Percentiles rank a stretch among this genome's conserved stretches.
phyloP scores from a whole-genome alignment of 164 flowering plant species.

The Nelumbo lutea region DNA sequence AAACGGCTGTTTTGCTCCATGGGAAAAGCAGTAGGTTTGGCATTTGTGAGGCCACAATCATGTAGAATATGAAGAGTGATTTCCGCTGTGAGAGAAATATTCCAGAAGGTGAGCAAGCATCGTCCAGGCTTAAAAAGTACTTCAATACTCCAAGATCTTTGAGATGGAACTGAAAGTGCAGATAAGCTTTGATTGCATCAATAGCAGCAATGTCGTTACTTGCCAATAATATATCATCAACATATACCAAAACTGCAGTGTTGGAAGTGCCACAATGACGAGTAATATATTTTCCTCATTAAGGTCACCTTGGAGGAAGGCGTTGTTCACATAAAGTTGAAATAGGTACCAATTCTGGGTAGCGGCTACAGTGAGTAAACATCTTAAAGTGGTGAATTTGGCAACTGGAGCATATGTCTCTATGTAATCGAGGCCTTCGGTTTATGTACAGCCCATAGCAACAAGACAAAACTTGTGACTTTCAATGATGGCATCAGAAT shows the following conservation, averaged over 20 bases:
- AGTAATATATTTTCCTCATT: too few relatives aligned
- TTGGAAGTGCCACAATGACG: too few relatives aligned
- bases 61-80: not conserved
- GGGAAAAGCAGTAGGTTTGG: not conserved
- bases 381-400: not conserved
- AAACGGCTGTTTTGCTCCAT: not conserved
- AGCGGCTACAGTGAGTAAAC: not conserved
- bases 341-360: not conserved
- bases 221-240: not conserved
- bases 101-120: too few relatives aligned
- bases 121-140: not conserved
- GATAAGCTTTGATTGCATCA: not conserved
- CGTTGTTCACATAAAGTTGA: conserved; percentile 4
- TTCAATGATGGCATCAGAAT: too few relatives aligned
- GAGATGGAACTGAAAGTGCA: not conserved
- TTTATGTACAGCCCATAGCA: too few relatives aligned
- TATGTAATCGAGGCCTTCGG: not conserved
- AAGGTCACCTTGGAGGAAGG: too few relatives aligned
- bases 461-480: too few relatives aligned
- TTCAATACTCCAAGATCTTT: not conserved
- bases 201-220: not conserved
- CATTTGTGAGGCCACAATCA: not conserved
- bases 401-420: not conserved
- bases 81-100: not conserved
- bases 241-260: not conserved